Evolutionary conservation across 179 eudicot genomes (phyloP), one percentile per base, ranked within the genome.

Genomic region (Gypsophila paniculata): DNA sequence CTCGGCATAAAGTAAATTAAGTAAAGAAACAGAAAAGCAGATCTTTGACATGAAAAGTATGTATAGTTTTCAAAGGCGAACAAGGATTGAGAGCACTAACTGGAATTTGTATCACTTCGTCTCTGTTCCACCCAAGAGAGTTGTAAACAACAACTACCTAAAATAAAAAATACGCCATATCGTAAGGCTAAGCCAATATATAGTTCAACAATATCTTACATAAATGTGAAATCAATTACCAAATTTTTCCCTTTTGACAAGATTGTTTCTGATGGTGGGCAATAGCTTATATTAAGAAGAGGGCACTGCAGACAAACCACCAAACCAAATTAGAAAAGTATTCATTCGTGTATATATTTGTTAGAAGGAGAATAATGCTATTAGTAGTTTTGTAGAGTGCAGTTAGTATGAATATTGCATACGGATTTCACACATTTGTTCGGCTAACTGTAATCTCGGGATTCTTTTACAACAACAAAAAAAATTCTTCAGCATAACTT

Each of bases 121-220:
- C 86, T 80, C 98, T 87, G 55, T 81, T 82, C 98, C 98, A 93
- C 76, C 97, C 98, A 76, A 93, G 82, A 72, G 98, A 76, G 70
- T 93, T 93, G 80, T 91, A 93, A 76, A 85, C 91, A 70, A 91
- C 77, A 38, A 91, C 80, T 23, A 87, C 91, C 98, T 93, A 57
- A 34, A 79, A 58, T 72, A 66, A 53, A 61, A 18, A 46, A 48
- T 19, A 66, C 17, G 61, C 66, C 15, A 71, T 8, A 19, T 2
- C 61, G 14, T 18, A 17, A 25, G 25, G 46, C 60, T 18, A 59
- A 75, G 46, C 57, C 36, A 72, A 18, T 46, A 73, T 44, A 68
- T 0, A 48, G 6, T 23, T 13, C 13, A 5, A 49, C 19, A 70
- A 59, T 42, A 60, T 21, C 2, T 36, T 17, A 25, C 61, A 76